Base-by-base conservation (phyloP, 108 stramenopile genomes). In the Licmophora abbreviata region DNA sequence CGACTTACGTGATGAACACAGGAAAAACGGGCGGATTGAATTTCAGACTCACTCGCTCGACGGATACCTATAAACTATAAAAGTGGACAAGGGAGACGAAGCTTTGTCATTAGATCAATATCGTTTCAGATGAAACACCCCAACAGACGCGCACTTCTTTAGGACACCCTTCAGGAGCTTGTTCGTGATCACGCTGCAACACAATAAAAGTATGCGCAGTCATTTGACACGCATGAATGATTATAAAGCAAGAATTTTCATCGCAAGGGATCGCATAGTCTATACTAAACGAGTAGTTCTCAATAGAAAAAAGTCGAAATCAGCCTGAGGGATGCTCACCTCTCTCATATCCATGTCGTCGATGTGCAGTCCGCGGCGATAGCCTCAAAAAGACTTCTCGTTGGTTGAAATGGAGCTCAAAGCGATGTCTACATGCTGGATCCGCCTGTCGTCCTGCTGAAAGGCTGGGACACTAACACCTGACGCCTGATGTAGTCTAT, bases 141-240 rank as follows among this genome's bases (percentile, higher is more conserved):
- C 15, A 44, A n/a, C 43, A 17, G 54, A 54, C 20, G 1, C 45
- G 11, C 8, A 28, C 1, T 48, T 55, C 44, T 46, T 30, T 22
- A 1, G 32, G 9, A 55, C 1, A 3, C 45, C 24, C 24, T 46
- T 26, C 21, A 26, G 21, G 1, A 46, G 45, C 45, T 26, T 46
- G 22, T 26, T 14, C 26, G n/a, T 14, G 45, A 46, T 46, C 45
- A 46, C 21, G 26, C 45, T 46, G 45, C 20, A 15, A 40, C 20
- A 20, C 38, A 21, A 25, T n/a, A 25, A 14, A 26, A n/a, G n/a
- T n/a, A n/a, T n/a, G n/a, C n/a, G n/a, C 45, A 46, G 45, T 46
- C 45, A 46, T 22, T 46, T 46, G 45, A 46, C 45, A 46, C 45
- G 45, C 45, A 46, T 46, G 45, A 46, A 46, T 46, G 45, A 46